phyloP scores from a whole-genome alignment of 2,329 filamentous ascomycete genomes.

The Botrytis galanthina region DNA sequence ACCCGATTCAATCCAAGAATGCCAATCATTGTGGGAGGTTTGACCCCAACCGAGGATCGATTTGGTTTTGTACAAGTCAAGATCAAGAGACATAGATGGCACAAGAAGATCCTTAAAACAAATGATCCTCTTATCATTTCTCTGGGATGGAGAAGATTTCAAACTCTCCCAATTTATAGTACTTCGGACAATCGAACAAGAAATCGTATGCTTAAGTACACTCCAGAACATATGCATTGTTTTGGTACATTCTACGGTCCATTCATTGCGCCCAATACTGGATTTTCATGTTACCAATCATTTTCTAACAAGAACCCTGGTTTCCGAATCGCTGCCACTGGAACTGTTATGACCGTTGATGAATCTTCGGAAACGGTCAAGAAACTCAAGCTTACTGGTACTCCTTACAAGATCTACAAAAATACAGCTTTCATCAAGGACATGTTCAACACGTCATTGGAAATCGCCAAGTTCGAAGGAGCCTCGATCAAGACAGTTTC shows the following conservation, averaged over 20 bases:
- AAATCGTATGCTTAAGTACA: constrained; percentile 98
- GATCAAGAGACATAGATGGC: constrained; percentile 97
- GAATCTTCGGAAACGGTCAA: constrained; percentile 98
- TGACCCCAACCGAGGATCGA: constrained; percentile 88
- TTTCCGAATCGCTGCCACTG: constrained; percentile 92
- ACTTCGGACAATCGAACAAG: constrained; percentile 90
- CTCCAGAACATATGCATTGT: constrained; percentile 98
- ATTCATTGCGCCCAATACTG: constrained; percentile 90
- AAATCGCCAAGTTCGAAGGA: constrained; percentile 98
- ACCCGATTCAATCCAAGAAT: constrained; percentile 75
- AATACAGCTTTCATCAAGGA: constrained; percentile 98
- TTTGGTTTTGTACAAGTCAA: constrained; percentile 94
- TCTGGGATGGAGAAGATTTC: constrained; percentile 92
- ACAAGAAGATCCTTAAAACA: constrained; percentile 98
- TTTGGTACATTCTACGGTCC: constrained; percentile 95
- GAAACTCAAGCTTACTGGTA: constrained; percentile 94
- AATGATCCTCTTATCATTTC: constrained; percentile 98
- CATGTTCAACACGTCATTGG: constrained; percentile 91
- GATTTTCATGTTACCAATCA: constrained; percentile 90
- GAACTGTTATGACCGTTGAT: constrained; percentile 90
- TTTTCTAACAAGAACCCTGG: constrained; percentile 81
- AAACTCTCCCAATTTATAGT: constrained; percentile 88
- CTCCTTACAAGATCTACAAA: constrained; percentile 97
- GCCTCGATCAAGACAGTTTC: constrained; percentile 95
- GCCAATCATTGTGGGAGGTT: constrained; percentile 86